phyloP scores from a whole-genome alignment of 768 basidiomycete genomes.

The Porpolomopsis calyptriformis region DNA sequence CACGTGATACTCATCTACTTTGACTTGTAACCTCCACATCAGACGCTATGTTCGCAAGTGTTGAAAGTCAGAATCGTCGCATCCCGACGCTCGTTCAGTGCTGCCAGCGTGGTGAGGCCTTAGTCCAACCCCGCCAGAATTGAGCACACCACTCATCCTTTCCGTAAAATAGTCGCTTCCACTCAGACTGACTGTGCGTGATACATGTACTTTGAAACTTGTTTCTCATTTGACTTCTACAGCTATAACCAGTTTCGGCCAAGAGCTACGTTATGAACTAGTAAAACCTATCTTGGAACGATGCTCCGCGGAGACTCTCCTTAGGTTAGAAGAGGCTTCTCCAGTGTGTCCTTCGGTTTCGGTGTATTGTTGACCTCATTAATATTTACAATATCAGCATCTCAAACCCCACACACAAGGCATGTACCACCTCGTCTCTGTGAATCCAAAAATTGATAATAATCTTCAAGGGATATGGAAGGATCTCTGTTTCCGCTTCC shows the following conservation, averaged over 20 bases:
- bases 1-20: too few relatives aligned
- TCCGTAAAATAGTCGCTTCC: background rate
- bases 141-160: background rate
- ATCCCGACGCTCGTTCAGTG: conserved; percentile 3
- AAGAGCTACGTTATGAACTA: conserved; percentile 50
- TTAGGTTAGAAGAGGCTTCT: conserved; percentile 56
- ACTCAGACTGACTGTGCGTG: conserved; percentile 1
- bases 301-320: conserved; percentile 61
- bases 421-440: conserved; percentile 16
- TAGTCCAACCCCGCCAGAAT: too few relatives aligned
- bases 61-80: too few relatives aligned
- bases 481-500: conserved; percentile 49
- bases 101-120: conserved; percentile 2
- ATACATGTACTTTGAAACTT: background rate
- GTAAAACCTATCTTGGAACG: conserved; percentile 65
- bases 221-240: background rate
- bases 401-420: conserved; percentile 48
- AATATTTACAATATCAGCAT: conserved; percentile 26
- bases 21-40: too few relatives aligned
- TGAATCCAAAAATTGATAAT: background rate
- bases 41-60: too few relatives aligned
- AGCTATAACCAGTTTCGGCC: conserved; percentile 61
- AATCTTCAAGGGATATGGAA: conserved; percentile 50
- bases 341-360: conserved; percentile 33
- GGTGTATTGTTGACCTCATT: background rate